A percentile compares a stretch with the other conserved stretches of the same genome.
Conservation (phyloP, 1,284 basidiomycete genomes). For the Ceratobasidium sp. region DNA sequence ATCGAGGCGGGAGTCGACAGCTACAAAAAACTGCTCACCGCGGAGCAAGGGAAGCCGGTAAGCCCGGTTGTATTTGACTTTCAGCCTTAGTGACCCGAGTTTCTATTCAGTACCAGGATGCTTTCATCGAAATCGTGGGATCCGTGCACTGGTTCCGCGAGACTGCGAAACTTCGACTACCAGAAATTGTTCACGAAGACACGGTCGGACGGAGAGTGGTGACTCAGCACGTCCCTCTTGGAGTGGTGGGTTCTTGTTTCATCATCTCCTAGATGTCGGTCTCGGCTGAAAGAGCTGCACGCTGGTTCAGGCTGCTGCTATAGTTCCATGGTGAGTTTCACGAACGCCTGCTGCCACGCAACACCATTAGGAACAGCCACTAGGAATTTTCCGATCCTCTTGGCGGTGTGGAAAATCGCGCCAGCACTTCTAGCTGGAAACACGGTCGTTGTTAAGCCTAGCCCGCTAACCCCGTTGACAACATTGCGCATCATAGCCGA, state of each 20-base stretch:
- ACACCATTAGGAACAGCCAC: not conserved
- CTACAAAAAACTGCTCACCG: slow-evolving; percentile 20
- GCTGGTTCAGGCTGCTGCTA: slow-evolving; percentile 2
- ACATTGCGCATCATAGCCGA: slow-evolving; percentile 64
- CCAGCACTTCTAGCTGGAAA: slow-evolving; percentile 89
- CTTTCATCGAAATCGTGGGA: slow-evolving; percentile 19
- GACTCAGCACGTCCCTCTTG: slow-evolving; percentile 23
- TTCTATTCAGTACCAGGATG: slow-evolving; percentile 1
- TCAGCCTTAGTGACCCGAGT: not conserved
- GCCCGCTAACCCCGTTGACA: slow-evolving; percentile 91
- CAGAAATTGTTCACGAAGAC: slow-evolving; percentile 23
- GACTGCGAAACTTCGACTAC: slow-evolving; percentile 6
- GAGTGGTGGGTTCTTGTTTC: slow-evolving; percentile 7
- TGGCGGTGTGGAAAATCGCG: slow-evolving; percentile 88
- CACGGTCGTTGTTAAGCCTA: slow-evolving; percentile 86
- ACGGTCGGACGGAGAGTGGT: not conserved
- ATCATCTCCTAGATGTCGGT: not conserved
- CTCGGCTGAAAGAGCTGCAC: not conserved
- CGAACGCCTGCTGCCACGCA: not conserved
- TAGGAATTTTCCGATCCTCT: slow-evolving; percentile 78
- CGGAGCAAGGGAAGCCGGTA: slow-evolving; percentile 35
- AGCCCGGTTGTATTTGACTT: not conserved
- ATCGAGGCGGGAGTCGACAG: not conserved
- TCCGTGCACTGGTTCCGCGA: slow-evolving; percentile 23
- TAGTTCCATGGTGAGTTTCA: slow-evolving; percentile 26